phyloP scores from a whole-genome alignment of 768 basidiomycete species.

The Kwoniella bestiolae region DNA sequence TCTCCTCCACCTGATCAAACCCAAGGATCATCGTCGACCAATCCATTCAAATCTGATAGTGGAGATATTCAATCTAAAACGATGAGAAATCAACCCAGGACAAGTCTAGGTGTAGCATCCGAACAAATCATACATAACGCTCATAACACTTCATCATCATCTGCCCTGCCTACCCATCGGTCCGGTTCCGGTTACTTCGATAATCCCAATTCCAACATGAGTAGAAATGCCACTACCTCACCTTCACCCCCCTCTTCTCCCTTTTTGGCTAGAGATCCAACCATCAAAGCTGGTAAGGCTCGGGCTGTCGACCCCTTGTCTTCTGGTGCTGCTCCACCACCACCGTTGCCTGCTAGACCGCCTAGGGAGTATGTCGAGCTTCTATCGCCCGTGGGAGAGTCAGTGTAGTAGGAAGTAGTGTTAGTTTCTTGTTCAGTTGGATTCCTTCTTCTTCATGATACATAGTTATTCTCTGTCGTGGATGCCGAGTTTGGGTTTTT shows the following conservation, averaged over 20 bases:
- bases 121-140: neutral
- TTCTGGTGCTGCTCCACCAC: constrained; percentile 22
- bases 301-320: neutral
- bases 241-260: constrained; percentile 19
- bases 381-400: constrained; percentile 36
- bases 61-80: too few species aligned
- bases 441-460: too few species aligned
- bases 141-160: neutral
- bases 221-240: neutral
- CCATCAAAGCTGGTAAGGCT: constrained; percentile 26
- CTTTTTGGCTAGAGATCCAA: constrained; percentile 21
- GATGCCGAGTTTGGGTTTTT: too few species aligned
- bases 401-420: constrained; percentile 60
- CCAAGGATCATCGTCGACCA: too few species aligned
- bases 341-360: constrained; percentile 49
- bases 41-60: neutral
- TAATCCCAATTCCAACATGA: neutral
- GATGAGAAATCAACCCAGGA: constrained; percentile 4
- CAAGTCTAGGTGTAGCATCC: constrained; percentile 9
- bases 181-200: constrained; percentile 12
- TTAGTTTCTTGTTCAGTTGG: constrained; percentile 68
- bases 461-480: too few species aligned
- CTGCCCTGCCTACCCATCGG: too few species aligned
- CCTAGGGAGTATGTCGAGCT: constrained; percentile 52
- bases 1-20: neutral